Evolutionary conservation across 441 rosid genomes (phyloP), one percentile per base, ranked within the genome.

Genomic region (Gossypium davidsonii): DNA sequence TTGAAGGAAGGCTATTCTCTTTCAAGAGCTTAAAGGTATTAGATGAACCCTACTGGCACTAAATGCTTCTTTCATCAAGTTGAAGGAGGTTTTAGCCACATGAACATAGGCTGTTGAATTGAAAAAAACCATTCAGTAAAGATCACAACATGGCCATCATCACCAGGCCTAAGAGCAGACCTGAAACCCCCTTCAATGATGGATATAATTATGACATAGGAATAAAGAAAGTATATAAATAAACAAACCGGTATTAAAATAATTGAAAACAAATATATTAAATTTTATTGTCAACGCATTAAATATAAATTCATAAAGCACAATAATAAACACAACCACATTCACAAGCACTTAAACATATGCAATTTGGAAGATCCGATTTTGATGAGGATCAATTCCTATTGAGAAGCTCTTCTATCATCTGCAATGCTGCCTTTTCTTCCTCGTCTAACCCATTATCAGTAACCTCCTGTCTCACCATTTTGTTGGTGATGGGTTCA

Each of bases 381-480:
- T 34, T 6, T 25, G 37, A 49, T 49, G 58, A 26, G 0, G 58
- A 52, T 49, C 80, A 90, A 67, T 84, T 87, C 77, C 84, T 75
- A 60, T 88, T 89, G 20, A 93, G 93, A 42, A 91, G 86, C 77
- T 93, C 98, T 77, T 93, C 97, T 44, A 91, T 91, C 98, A 93
- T 93, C 77, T 93, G 96, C 84, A 93, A 31, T 37, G 97, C 92
- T 34, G 80, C 77, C 70, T 82, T 85, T 74, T 91, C 86, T 62
- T 93, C 98, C 62, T 90, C 93, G 26, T 78, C 83, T 18, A 82
- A 72, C 1, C 78, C 80, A 39, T 73, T 81, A 20, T 74, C 81
- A 23, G 79, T 78, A 57, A 6, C 79, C 60, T 73, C 80, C 18
- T 59, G 51, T 4, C 62, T 65, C 49, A 17, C 79, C 55, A 3